Conservation (phyloP, 305 asterid genomes). For the Salvia sclarea region DNA sequence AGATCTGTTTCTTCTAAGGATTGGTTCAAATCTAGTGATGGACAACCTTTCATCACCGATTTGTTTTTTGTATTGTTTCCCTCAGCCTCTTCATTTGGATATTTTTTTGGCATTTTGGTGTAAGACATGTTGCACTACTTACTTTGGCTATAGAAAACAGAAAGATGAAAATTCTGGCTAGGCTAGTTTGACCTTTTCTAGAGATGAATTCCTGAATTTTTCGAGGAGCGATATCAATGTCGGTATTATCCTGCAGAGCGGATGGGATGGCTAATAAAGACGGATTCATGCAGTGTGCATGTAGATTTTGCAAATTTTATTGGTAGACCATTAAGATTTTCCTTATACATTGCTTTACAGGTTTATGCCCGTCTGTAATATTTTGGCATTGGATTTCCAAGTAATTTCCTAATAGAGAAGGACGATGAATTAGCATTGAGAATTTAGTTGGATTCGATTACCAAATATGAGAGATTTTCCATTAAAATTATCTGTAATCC, state of each 20-base stretch:
- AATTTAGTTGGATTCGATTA: background rate
- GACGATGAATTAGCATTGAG: constrained; percentile 9
- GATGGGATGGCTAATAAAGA: constrained; percentile 25
- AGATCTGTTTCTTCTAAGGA: constrained; percentile 9
- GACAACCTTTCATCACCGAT: constrained; percentile 1
- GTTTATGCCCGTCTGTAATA: constrained; percentile 20
- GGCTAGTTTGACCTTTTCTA: constrained; percentile 21
- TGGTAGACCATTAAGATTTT: constrained; percentile 29
- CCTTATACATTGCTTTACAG: constrained; percentile 29
- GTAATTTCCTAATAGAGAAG: constrained; percentile 5
- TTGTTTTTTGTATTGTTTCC: constrained; percentile 11
- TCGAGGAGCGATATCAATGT: constrained; percentile 26
- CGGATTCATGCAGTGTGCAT: background rate
- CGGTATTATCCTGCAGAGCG: constrained; percentile 8
- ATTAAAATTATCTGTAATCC: constrained; percentile 11
- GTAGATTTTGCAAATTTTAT: constrained; percentile 24
- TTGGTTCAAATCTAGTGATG: constrained; percentile 26
- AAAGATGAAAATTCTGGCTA: constrained; percentile 2
- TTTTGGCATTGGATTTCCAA: constrained; percentile 12
- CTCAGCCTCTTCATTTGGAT: constrained; percentile 9
- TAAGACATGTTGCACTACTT: constrained; percentile 18
- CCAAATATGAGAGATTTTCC: constrained; percentile 3
- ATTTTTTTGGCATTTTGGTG: background rate
- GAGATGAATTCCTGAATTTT: constrained; percentile 15
- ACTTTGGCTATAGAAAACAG: background rate